Conservation (phyloP, 2,329 filamentous ascomycete species). For the Mycosphaerelloides madeirae region DNA sequence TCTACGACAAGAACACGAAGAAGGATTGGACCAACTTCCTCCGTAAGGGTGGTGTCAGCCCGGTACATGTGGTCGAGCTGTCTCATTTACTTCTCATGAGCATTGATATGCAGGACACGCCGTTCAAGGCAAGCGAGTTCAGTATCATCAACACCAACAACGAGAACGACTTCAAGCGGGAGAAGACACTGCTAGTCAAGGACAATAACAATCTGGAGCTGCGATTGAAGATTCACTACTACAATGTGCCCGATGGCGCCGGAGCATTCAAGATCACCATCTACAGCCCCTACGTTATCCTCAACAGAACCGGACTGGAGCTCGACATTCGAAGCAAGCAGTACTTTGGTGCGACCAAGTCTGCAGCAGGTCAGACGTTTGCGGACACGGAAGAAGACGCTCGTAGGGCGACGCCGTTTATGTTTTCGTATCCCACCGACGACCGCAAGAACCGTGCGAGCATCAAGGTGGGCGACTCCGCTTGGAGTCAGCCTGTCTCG, state of each 20-base stretch:
- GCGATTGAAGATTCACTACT: conserved; percentile 84
- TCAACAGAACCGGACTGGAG: conserved; percentile 91
- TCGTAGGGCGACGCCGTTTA: conserved; percentile 78
- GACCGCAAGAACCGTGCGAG: conserved; percentile 88
- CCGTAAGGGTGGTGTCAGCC: conserved; percentile 91
- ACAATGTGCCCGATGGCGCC: conserved; percentile 80
- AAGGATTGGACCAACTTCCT: conserved; percentile 99
- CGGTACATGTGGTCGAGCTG: conserved; percentile 93
- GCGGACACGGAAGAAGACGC: conserved; percentile 52
- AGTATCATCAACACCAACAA: conserved; percentile 90
- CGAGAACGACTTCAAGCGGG: conserved; percentile 81
- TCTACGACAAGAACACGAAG: conserved; percentile 97
- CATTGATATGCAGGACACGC: conserved; percentile 92
- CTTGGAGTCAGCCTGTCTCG: conserved; percentile 96
- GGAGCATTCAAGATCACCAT: conserved; percentile 95
- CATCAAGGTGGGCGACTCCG: conserved; percentile 80
- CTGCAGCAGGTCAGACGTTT: conserved; percentile 71
- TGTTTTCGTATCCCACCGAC: conserved; percentile 89
- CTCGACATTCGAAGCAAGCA: conserved; percentile 85
- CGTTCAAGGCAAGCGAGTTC: conserved; percentile 93
- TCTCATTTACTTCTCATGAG: conserved; percentile 90
- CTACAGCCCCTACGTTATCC: conserved; percentile 87
- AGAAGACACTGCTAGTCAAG: conserved; percentile 73
- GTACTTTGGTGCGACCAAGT: conserved; percentile 75
- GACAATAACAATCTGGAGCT: conserved; percentile 77